Percentiles rank a stretch among this genome's conserved stretches.
phyloP scores from a whole-genome alignment of 371 early-diverging fungal genomes.

The Circinella umbellata region DNA sequence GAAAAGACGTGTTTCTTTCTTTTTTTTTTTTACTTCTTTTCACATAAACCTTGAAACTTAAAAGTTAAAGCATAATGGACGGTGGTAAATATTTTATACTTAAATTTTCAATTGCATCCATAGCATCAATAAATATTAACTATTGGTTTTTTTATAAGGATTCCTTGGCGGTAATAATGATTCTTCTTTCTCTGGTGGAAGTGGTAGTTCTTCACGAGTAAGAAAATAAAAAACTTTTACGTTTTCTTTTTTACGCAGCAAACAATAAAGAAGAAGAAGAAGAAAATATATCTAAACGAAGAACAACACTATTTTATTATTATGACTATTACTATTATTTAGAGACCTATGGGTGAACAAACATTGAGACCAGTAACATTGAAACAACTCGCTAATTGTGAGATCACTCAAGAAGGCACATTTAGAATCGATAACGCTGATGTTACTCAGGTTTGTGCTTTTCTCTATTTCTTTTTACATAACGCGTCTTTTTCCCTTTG shows the following conservation, averaged over 20 bases:
- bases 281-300: not conserved
- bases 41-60: not conserved
- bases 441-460: conserved; percentile 54
- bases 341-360: conserved; percentile 48
- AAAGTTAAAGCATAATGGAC: not conserved
- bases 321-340: not conserved
- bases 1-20: not conserved
- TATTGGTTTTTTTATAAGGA: not conserved
- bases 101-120: no score
- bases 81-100: conserved; percentile 3
- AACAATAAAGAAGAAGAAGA: not conserved
- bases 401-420: conserved; percentile 52
- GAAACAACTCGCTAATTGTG: conserved; percentile 64
- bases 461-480: conserved; percentile 7
- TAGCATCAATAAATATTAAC: no score
- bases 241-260: not conserved
- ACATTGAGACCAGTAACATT: conserved; percentile 76
- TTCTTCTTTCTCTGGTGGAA: not conserved
- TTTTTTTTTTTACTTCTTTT: no score
- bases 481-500: not conserved
- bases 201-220: not conserved
- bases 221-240: not conserved
- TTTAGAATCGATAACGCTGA: conserved; percentile 70
- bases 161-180: conserved; percentile 5
- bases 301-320: no score